Conservation (phyloP, 2,329 filamentous ascomycete species). For the Fusarium ramigenum region DNA sequence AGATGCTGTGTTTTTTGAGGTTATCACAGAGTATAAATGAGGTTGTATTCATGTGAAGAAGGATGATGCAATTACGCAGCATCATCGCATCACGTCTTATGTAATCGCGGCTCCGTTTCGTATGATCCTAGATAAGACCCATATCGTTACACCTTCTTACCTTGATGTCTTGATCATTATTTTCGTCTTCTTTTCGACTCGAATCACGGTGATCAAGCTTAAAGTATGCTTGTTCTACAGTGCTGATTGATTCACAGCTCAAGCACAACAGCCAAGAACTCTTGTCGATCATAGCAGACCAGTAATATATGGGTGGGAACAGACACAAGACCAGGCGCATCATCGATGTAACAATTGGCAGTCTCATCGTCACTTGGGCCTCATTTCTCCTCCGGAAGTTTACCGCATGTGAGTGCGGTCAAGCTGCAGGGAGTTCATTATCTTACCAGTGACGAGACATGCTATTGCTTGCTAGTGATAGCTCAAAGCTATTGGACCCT, state of each 20-base stretch:
- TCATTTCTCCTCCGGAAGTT: constrained; percentile 16
- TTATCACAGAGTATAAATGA: background rate
- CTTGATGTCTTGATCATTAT: background rate
- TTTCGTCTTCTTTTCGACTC: background rate
- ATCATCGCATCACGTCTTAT: constrained; percentile 23
- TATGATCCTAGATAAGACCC: background rate
- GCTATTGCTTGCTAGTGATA: background rate
- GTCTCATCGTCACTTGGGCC: constrained; percentile 9
- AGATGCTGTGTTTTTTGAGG: background rate
- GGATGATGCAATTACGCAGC: constrained; percentile 22
- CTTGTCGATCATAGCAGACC: constrained; percentile 2
- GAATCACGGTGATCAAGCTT: background rate
- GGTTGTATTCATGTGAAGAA: constrained; percentile 12
- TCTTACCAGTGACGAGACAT: background rate
- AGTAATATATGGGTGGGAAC: background rate
- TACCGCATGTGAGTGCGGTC: constrained; percentile 2
- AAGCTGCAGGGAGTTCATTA: background rate
- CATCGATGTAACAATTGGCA: background rate
- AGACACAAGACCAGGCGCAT: background rate
- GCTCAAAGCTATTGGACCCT: background rate
- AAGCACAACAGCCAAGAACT: background rate
- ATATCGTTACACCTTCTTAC: background rate
- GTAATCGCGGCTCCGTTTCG: constrained; percentile 13
- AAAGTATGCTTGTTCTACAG: background rate
- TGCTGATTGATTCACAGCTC: background rate